Percentiles rank a stretch among this genome's conserved stretches.
These are phyloP conservation scores for Leishmania lainsoni DNA, from an alignment of 208 protist genomes.

Conservation along the genomic window DNA sequence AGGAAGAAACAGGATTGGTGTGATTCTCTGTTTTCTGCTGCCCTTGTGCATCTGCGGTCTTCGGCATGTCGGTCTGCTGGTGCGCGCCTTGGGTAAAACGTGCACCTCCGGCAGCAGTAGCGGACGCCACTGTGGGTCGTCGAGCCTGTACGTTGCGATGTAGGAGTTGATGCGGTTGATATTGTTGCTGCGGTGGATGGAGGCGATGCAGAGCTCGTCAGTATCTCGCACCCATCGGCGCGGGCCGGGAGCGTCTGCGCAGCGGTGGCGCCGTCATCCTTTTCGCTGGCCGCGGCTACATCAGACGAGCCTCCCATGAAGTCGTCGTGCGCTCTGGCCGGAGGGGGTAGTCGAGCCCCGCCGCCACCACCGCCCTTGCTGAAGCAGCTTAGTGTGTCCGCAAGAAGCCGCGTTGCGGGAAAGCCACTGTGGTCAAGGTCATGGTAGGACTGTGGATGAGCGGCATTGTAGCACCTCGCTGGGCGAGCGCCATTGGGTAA, in stretches of 20 bases:
- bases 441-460: slow-evolving; percentile 32
- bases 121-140: slow-evolving; percentile 82
- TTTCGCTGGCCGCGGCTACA: background rate
- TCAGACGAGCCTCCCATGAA: background rate
- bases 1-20: background rate
- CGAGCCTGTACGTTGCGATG: slow-evolving; percentile 88
- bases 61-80: background rate
- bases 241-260: slow-evolving; percentile 20
- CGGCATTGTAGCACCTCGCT: slow-evolving; percentile 59
- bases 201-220: slow-evolving; percentile 82
- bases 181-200: slow-evolving; percentile 73
- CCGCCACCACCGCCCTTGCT: slow-evolving; percentile 3
- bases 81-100: slow-evolving; percentile 30
- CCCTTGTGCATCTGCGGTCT: background rate
- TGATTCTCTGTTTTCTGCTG: background rate
- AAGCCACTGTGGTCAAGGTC: background rate
- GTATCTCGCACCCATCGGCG: slow-evolving; percentile 86
- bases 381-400: slow-evolving; percentile 16
- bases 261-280: background rate
- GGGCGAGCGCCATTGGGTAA: slow-evolving; percentile 75
- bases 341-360: background rate
- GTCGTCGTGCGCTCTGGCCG: background rate
- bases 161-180: slow-evolving; percentile 83
- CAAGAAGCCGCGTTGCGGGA: slow-evolving; percentile 1
- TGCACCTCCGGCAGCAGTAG: slow-evolving; percentile 78